Conservation (phyloP, 1,139 yeast genomes). For the Taphrina betulina region DNA sequence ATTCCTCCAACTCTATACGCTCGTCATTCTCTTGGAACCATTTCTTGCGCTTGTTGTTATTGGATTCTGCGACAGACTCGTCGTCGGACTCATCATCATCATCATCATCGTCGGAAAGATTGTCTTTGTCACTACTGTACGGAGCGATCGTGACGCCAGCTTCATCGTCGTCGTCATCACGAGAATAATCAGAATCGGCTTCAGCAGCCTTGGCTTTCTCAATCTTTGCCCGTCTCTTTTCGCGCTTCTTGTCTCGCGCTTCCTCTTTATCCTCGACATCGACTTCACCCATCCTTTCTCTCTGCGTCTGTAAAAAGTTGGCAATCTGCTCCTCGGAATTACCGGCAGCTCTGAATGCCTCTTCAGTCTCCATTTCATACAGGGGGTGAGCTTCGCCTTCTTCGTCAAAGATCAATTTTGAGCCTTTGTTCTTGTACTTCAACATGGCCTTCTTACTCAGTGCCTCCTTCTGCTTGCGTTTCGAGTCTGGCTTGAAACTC, state of each 20-base stretch:
- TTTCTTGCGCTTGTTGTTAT: constrained; percentile 19
- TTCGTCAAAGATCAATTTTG: constrained; percentile 84
- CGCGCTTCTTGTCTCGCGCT: constrained; percentile 81
- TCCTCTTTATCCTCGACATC: constrained; percentile 75
- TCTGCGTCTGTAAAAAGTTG: constrained; percentile 65
- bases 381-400: constrained; percentile 88
- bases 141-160: constrained; percentile 33
- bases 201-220: constrained; percentile 59
- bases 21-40: constrained; percentile 33
- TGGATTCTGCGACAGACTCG: neutral
- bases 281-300: constrained; percentile 63
- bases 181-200: constrained; percentile 45
- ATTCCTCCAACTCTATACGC: constrained; percentile 9
- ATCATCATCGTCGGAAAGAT: constrained; percentile 40
- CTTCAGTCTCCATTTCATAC: constrained; percentile 88
- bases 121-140: constrained; percentile 38
- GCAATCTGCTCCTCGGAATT: constrained; percentile 68
- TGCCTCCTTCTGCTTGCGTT: constrained; percentile 83
- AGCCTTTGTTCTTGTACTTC: constrained; percentile 59
- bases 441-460: constrained; percentile 78
- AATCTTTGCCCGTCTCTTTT: constrained; percentile 83
- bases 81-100: constrained; percentile 3
- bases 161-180: constrained; percentile 40
- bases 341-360: constrained; percentile 75
- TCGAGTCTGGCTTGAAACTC: constrained; percentile 53